Base-by-base conservation (phyloP, 306 rosid species). In the Citrullus amarus region DNA sequence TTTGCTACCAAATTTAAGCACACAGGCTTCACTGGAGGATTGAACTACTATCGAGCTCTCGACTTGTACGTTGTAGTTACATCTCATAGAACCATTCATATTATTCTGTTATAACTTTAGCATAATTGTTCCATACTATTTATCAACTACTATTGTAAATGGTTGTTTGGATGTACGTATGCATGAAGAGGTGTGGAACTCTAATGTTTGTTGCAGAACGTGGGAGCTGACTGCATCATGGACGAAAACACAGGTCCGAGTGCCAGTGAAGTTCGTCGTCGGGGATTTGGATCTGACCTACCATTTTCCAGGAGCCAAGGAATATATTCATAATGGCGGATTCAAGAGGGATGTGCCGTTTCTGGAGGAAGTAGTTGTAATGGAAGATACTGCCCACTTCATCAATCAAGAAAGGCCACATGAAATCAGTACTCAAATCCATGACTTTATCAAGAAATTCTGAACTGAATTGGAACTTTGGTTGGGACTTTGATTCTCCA, bases 41-140 rank as follows among this genome's bases (percentile, higher is more conserved):
- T 85, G 77, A 87, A 85, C 86, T 87, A 85, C 87, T 81, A 87
- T 48, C 38, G 76, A 48, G 76, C 76, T 28, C 4, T 71, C 4
- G 76, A 71, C 41, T 20, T 71, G 76, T 9, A 73, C 15, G 43
- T 9, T 17, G 4, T 67, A 67, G 4, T 65, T 17, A 10, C 71
- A 65, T 57, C 65, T 36, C 2, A 59, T 59, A 4, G 1, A 58
- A 2, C 63, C 61, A 18, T 56, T 56, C 28, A n/a, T n/a, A 56
- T 55, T 55, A n/a, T 12, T 57, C 62, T 57, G 13, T 6, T 57
- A 13, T 13, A 18, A 56, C 28, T 56, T 56, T 30, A 56, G n/a
- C 5, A 2, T 20, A 56, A 56, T 20, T 8, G 12, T 28, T 60
- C 39, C 68, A 61, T 61, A 13, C 8, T 30, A 30, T n/a, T 22